Evolutionary conservation across 257 asterid genomes (phyloP), one percentile per base, ranked within the genome.

Genomic region (Plectranthus barbatus): DNA sequence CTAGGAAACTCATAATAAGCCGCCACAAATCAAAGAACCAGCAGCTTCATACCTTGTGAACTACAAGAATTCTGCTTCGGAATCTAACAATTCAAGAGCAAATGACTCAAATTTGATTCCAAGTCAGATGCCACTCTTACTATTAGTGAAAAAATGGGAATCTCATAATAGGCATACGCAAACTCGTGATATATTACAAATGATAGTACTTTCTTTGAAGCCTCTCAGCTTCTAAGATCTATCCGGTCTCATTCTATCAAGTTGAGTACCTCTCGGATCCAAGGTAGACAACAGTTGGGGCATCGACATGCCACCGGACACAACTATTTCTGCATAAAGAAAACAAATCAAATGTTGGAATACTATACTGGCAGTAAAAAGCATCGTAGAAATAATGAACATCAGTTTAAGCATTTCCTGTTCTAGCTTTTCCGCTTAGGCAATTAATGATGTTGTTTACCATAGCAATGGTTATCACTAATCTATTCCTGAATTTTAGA

Each of bases 221-320:
- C 42, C 63, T n/a, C 56, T 74, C 77, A 64, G 72, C 73, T 69
- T 77, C 80, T 70, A 53, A 39, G 68, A 14, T 77, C 81, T 70
- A 49, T 64, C 73, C 11, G 82, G 67, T 73, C 81, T 76, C 62
- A 57, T 71, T 75, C 85, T 74, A 66, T 77, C 75, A 66, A 75
- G 77, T 26, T 77, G 82, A 66, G 61, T 37, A 39, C 40, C 67
- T 67, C 77, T 73, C 36, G 74, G 73, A 65, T 84, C 85, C 78
- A 84, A 71, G 18, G 88, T 73, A 33, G 91, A 79, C 54, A 84
- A 74, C 45, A 81, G 55, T 58, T 80, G 88, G 74, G 91, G 91
- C 91, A 84, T 84, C 12, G 91, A 84, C 91, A 84, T 84, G 67
- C 91, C 91, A 68, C 87, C 91, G 6, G 91, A 84, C 18, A 84